Base-by-base conservation (phyloP, 352 stramenopile genomes). In the Phytophthora meadii region DNA sequence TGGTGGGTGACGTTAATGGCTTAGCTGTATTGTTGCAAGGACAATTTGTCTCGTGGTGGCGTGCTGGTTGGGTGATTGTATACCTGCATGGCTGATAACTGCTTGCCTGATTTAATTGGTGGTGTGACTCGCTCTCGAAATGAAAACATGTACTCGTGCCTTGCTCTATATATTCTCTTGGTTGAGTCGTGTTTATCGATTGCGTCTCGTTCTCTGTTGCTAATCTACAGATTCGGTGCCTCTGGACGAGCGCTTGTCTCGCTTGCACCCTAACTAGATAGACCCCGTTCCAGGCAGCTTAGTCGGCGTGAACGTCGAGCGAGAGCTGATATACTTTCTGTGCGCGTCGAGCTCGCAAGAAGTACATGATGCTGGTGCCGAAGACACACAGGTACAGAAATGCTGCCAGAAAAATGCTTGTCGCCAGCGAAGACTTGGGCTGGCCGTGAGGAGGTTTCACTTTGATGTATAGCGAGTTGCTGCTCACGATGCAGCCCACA, bases 291-390 rank as follows among this genome's bases (percentile, higher is more conserved):
- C 28, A 39, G 28, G 6, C 36, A 24, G 17, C 28, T 63, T 84
- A 93, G 65, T 95, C 85, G 14, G 84, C 79, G 63, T 95, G 87
- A 30, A 95, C 84, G 63, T 94, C 87, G 39, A 95, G 82, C 17
- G 87, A 95, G 50, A 95, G 74, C 69, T 95, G 87, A 76, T 94
- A 95, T 27, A 95, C 87, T 63, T 95, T 95, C 39, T 94, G 85
- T 12, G 87, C 87, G 14, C 82, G 82, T 39, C 87, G 76, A 22
- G 85, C 84, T 37, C 85, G 82, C 46, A 92, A 61, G 61, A 93
- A 92, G 68, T 93, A 95, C 81, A 91, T 93, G 68, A 94, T 74
- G 68, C 87, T 95, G 30, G 81, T 92, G 51, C 87, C 85, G 52
- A 95, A 95, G 56, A 93, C 69, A 46, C 85, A 93, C 40, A 95